phyloP scores from a whole-genome alignment of 805 yeast genomes.

The Limtongia smithiae region DNA sequence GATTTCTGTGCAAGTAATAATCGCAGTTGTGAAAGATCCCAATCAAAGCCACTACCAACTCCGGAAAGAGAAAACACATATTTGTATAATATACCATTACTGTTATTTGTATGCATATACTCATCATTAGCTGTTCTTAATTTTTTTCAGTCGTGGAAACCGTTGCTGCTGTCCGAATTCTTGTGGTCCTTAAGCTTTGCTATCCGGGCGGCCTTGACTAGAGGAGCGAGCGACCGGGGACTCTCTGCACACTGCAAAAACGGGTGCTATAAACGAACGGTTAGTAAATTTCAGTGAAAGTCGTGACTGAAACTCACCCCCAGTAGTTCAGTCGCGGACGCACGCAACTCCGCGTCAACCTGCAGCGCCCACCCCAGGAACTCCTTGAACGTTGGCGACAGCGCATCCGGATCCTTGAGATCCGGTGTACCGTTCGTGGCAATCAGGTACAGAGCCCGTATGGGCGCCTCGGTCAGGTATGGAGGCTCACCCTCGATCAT shows the following conservation, averaged over 20 bases:
- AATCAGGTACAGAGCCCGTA: conserved; percentile 87
- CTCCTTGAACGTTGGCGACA: conserved; percentile 60
- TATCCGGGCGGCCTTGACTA: conserved; percentile 30
- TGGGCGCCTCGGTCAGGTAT: conserved; percentile 90
- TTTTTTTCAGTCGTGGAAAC: not conserved
- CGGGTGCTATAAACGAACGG: conserved; percentile 21
- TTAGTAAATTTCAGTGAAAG: not conserved
- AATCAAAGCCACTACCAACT: too few relatives aligned
- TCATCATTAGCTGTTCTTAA: too few relatives aligned
- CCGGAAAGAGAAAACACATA: too few relatives aligned
- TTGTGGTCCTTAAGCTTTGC: conserved; percentile 27
- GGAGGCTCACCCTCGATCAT: conserved; percentile 99
- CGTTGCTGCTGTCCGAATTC: not conserved
- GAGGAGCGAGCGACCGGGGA: conserved; percentile 31
- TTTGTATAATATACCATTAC: too few relatives aligned
- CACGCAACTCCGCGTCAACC: conserved; percentile 79
- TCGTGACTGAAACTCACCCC: conserved; percentile 48
- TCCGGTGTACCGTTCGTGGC: conserved; percentile 97
- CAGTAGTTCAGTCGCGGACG: conserved; percentile 70
- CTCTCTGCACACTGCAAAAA: conserved; percentile 28
- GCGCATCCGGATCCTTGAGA: conserved; percentile 78
- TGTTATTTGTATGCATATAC: too few relatives aligned
- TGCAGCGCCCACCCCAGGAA: conserved; percentile 77
- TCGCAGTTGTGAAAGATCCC: too few relatives aligned
- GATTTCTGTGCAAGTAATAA: too few relatives aligned